A percentile compares a stretch with the other conserved stretches of the same genome.
These are phyloP conservation scores for Amylocarpus encephaloides DNA, from an alignment of 2,329 filamentous ascomycete species.

Conservation along the genomic window DNA sequence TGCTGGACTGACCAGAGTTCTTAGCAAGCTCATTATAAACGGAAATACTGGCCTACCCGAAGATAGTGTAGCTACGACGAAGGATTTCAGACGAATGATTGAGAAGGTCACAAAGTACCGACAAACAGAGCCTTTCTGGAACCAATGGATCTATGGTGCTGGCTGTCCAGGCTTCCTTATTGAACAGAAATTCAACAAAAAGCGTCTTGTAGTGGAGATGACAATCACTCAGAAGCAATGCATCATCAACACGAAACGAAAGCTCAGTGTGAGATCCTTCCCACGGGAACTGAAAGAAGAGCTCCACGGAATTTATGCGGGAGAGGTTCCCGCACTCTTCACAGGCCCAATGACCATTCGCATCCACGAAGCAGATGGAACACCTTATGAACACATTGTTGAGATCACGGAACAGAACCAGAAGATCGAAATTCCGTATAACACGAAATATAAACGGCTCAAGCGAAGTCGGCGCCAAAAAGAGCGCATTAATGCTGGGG, in stretches of 20 bases:
- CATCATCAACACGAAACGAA: conserved; percentile 41
- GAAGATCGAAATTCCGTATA: conserved; percentile 93
- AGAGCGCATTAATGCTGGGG: conserved; percentile 62
- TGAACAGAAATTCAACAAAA: conserved; percentile 92
- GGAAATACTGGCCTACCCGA: conserved; percentile 74
- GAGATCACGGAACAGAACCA: conserved; percentile 84
- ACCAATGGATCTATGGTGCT: conserved; percentile 83
- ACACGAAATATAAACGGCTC: conserved; percentile 96
- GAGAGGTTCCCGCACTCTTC: conserved; percentile 70
- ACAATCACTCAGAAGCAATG: conserved; percentile 69
- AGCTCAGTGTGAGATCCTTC: conserved; percentile 67
- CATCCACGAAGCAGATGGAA: conserved; percentile 96
- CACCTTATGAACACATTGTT: conserved; percentile 95
- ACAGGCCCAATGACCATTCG: conserved; percentile 96
- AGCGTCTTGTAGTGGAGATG: conserved; percentile 90
- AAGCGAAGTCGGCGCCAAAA: conserved; percentile 82
- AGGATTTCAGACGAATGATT: conserved; percentile 73
- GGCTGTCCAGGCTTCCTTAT: conserved; percentile 86
- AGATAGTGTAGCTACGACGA: conserved; percentile 62
- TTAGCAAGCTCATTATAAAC: conserved; percentile 79
- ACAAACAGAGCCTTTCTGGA: conserved; percentile 77
- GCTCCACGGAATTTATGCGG: conserved; percentile 60
- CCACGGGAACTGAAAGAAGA: conserved; percentile 80
- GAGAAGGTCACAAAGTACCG: conserved; percentile 85
- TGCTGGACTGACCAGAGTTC: conserved; percentile 71